Evolutionary conservation across 345 rosid genomes (phyloP).

Genomic region (Eucalyptus marginata): DNA sequence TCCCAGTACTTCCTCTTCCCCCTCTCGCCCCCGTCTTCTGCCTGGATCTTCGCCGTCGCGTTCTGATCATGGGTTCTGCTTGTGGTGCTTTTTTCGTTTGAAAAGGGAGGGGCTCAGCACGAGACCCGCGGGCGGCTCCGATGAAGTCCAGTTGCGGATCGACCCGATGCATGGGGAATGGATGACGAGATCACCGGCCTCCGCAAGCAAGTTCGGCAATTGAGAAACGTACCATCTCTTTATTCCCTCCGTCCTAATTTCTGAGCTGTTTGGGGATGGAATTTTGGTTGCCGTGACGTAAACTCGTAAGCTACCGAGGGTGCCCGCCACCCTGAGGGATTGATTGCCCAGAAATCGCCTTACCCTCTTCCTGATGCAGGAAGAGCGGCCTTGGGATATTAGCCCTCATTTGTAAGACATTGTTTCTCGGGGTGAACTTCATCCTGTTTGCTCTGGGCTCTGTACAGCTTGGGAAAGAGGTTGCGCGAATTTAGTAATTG

Average conservation of each 20-base stretch:
- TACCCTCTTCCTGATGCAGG: too few relatives aligned
- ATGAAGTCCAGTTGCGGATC: constrained; percentile 78
- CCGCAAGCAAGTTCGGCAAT: constrained; percentile 61
- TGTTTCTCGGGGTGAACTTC: not conserved
- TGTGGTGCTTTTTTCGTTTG: not conserved
- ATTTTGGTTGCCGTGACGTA: not conserved
- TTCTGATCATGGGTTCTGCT: not conserved
- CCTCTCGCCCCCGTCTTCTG: not conserved
- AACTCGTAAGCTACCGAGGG: too few relatives aligned
- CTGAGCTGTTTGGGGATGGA: not conserved
- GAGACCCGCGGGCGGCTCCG: constrained; percentile 53
- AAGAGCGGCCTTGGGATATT: not conserved
- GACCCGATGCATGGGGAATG: constrained; percentile 81
- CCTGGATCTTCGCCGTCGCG: not conserved
- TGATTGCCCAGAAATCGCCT: too few relatives aligned
- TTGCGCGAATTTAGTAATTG: not conserved
- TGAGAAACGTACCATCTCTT: constrained; percentile 38
- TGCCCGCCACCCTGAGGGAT: too few relatives aligned
- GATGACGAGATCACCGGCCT: constrained; percentile 85
- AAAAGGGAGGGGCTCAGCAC: constrained; percentile 77
- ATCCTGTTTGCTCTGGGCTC: not conserved
- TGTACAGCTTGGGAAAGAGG: not conserved
- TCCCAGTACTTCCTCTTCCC: constrained; percentile 24
- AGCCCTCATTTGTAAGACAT: not conserved
- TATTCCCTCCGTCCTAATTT: not conserved